Conservation (phyloP, 805 yeast species). For the Candida sithepensis region DNA sequence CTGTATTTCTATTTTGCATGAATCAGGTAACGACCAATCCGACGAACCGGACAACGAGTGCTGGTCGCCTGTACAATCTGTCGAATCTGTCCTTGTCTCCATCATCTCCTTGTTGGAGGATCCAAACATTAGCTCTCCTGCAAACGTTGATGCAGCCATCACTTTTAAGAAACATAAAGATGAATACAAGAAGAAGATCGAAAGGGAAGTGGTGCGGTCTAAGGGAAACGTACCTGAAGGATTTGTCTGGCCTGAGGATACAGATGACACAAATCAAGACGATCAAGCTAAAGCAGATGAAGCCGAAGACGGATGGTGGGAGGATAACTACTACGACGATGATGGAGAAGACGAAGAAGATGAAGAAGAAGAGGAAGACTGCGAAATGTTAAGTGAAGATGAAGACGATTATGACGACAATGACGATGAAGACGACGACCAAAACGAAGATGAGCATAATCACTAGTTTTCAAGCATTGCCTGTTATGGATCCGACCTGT, state of each 20-base stretch:
- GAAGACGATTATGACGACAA: conserved; percentile 13
- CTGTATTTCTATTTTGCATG: conserved; percentile 90
- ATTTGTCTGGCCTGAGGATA: conserved; percentile 68
- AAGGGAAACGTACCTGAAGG: conserved; percentile 83
- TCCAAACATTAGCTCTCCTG: conserved; percentile 92
- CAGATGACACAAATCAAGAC: conserved; percentile 43
- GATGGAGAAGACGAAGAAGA: conserved; percentile 31
- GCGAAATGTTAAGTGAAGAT: conserved; percentile 6
- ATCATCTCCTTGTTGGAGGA: conserved; percentile 89
- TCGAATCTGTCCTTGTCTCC: conserved; percentile 86
- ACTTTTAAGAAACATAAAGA: conserved; percentile 83
- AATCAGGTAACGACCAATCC: conserved; percentile 79
- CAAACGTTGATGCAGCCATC: conserved; percentile 96
- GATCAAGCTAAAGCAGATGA: conserved; percentile 25
- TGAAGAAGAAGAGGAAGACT: conserved; percentile 25
- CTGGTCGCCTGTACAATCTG: conserved; percentile 94
- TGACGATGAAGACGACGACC: background rate
- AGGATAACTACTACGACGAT: conserved; percentile 31
- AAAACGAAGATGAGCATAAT: background rate
- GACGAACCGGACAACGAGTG: conserved; percentile 94
- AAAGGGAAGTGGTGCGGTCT: conserved; percentile 77
- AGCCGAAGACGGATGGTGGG: conserved; percentile 32
- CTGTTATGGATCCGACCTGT: background rate
- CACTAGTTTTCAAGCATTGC: background rate
- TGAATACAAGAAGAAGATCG: conserved; percentile 72